Evolutionary conservation across 1,284 basidiomycete genomes (phyloP), one percentile per base, ranked within the genome.

Genomic region (Cryptococcus wingfieldii): DNA sequence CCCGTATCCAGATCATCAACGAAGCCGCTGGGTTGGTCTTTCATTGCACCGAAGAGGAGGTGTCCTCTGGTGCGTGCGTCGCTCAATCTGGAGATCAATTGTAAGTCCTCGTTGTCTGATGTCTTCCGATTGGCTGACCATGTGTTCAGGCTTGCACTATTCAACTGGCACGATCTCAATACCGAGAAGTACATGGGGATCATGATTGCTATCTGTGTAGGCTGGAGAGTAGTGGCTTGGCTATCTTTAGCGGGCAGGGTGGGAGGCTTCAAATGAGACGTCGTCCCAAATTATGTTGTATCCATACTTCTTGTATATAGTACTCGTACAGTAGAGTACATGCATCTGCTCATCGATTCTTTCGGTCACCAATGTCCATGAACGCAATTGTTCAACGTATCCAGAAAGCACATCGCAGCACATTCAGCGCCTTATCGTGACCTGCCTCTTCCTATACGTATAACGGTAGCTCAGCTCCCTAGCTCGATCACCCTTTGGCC

Each of bases 1-100:
- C 72, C 5, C 59, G 67, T 14, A 56, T 80, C 12, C 70, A 77
- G 42, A 68, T 78, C 48, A 79, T 80, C 71, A 80, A 80, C 65
- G 79, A 79, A 56, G 65, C 71, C 19, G 44, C 61, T 7, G 78
- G 78, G 5, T 60, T 75, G 9, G 47, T 50, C 13, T 78, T 80
- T 63, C 39, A 70, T 37, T 80, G 79, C 56, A 62, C 76, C 9
- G 25, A 57, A 1, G 68, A 65, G 6, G 64, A 77, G 23, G 57
- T 79, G 4, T 38, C 50, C 5, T 62, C 62, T 1, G 79, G 78
- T 7, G 62, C 64, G 16, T 80, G 79, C 60, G 67, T 79, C 31
- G 77, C 75, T 4, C 66, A 72, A 51, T 78, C 60, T 8, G 79
- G 79, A 16, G 74, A 77, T 51, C 72, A 79, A 52, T 43, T 79